Evolutionary conservation across 2,329 filamentous ascomycete genomes (phyloP).

Genomic region (Fusarium sulawesiense): DNA sequence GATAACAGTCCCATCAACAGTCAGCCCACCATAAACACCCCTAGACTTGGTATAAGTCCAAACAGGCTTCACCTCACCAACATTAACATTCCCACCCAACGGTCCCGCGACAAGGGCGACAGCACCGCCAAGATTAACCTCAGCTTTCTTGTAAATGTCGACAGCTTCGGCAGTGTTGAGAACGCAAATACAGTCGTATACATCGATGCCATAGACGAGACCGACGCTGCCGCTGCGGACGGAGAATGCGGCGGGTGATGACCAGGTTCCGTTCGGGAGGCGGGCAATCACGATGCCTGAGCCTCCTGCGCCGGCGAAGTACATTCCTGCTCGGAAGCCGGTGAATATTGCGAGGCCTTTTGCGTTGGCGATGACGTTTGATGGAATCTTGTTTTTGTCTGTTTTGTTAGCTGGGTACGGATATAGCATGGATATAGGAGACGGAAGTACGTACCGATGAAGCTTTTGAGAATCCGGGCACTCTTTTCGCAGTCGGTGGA

Average conservation of each 20-base stretch:
- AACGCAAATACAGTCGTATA: conserved; percentile 10
- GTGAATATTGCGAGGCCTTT: conserved; percentile 16
- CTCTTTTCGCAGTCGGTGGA: conserved; percentile 14
- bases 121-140: conserved; percentile 12
- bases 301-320: conserved; percentile 10
- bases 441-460: not conserved
- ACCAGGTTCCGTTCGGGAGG: conserved; percentile 1
- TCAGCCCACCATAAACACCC: conserved; percentile 14
- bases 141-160: conserved; percentile 1
- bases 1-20: conserved; percentile 3
- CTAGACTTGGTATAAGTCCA: conserved; percentile 15
- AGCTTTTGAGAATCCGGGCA: conserved; percentile 4
- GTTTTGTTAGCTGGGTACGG: accelerated
- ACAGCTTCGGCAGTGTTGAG: conserved; percentile 15
- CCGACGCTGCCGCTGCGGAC: conserved; percentile 21
- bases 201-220: conserved; percentile 13
- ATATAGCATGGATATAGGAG: not conserved
- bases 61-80: conserved; percentile 6
- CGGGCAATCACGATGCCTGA: conserved; percentile 10
- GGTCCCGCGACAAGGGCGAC: conserved; percentile 13
- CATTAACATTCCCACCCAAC: not conserved
- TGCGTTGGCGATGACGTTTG: not conserved
- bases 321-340: conserved; percentile 21
- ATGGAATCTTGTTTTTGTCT: conserved; percentile 7
- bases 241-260: not conserved